Percentiles rank a stretch among this genome's conserved stretches.
phyloP scores from a whole-genome alignment of 2,329 filamentous ascomycete genomes.

The Pleoardoris graminearum region DNA sequence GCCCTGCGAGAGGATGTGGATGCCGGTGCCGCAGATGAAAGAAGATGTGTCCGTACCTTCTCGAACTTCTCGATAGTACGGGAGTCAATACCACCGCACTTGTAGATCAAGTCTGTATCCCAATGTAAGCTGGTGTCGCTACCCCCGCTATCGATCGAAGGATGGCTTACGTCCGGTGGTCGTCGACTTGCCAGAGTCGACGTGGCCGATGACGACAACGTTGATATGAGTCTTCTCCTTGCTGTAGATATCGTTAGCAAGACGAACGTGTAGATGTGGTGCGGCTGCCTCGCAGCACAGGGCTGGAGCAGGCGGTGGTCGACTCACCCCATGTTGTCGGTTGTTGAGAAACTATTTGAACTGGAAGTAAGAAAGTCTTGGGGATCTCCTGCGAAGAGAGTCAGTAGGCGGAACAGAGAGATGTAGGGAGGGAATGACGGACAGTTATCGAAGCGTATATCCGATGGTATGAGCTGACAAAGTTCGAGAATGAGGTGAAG shows the following conservation, averaged over 20 bases:
- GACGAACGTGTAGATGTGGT: conserved; percentile 11
- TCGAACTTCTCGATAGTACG: conserved; percentile 99
- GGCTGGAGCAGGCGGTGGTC: conserved; percentile 24
- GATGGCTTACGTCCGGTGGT: conserved; percentile 75
- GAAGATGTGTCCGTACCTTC: conserved; percentile 73
- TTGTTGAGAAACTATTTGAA: conserved; percentile 30
- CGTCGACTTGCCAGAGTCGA: conserved; percentile 99
- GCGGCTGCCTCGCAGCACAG: conserved; percentile 15
- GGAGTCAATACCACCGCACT: conserved; percentile 99
- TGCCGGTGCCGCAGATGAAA: conserved; percentile 18
- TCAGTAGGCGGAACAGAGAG: not conserved
- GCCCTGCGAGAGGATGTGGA: conserved; percentile 22
- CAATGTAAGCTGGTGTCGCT: conserved; percentile 36
- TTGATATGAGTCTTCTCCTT: conserved; percentile 93
- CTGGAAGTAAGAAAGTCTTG: conserved; percentile 41
- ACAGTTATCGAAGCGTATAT: conserved; percentile 5
- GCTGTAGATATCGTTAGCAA: conserved; percentile 58
- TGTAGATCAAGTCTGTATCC: conserved; percentile 94
- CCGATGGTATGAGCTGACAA: conserved; percentile 5
- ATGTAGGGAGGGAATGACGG: not conserved
- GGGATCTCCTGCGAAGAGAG: conserved; percentile 19
- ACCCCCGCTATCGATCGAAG: conserved; percentile 34
- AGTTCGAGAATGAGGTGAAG: not conserved
- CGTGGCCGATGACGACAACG: conserved; percentile 99
- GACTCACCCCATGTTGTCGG: conserved; percentile 66